Evolutionary conservation across 164 flowering plant genomes (phyloP).

Genomic region (Nelumbo lutea): DNA sequence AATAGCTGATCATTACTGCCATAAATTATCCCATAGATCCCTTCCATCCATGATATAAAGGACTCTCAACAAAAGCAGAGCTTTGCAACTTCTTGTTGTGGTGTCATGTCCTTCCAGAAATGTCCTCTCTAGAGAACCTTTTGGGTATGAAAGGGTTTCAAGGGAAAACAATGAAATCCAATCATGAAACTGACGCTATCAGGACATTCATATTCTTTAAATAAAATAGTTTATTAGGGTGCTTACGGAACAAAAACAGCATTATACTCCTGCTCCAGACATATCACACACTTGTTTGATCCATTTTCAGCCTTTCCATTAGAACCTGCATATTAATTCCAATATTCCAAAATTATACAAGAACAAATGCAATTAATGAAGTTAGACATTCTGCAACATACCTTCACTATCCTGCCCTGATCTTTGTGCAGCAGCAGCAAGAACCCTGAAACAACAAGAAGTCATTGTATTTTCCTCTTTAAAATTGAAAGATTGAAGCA

Average conservation of each 20-base stretch:
- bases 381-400: conserved; percentile 14
- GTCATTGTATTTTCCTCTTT: not conserved
- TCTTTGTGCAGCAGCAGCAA: conserved; percentile 85
- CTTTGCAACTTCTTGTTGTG: too few relatives aligned
- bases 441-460: conserved; percentile 61
- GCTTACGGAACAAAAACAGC: conserved; percentile 97
- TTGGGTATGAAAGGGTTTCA: not conserved
- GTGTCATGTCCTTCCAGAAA: not conserved
- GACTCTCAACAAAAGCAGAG: too few relatives aligned
- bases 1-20: too few relatives aligned
- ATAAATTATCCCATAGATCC: too few relatives aligned
- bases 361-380: not conserved
- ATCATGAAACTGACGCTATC: not conserved
- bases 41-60: too few relatives aligned
- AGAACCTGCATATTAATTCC: conserved; percentile 26
- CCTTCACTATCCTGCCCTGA: conserved; percentile 66
- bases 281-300: conserved; percentile 78
- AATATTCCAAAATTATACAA: not conserved
- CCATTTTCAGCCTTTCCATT: conserved; percentile 47
- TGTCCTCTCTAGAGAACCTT: not conserved
- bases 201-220: not conserved
- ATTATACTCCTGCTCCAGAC: conserved; percentile 89
- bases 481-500: not conserved
- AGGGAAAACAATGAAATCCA: not conserved
- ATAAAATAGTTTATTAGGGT: conserved; percentile 6